Evolutionary conservation across 768 basidiomycete genomes (phyloP), one percentile per base, ranked within the genome.

Genomic region (Trametes elegans): DNA sequence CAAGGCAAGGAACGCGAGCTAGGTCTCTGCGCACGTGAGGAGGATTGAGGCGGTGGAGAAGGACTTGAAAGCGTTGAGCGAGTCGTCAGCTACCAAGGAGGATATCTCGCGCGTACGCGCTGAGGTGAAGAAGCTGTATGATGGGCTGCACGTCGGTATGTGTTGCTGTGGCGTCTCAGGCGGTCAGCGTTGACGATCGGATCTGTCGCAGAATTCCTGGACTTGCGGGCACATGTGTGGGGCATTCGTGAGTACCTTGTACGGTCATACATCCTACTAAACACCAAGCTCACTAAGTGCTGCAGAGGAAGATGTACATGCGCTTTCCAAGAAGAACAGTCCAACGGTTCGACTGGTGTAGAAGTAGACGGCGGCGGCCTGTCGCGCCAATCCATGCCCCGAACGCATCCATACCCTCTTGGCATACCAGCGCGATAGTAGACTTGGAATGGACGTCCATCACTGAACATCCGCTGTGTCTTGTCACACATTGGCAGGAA

Each of bases 11-110:
- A 2, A n/a, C n/a, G n/a, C n/a, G n/a, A n/a, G n/a, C n/a, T 55
- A 93, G 90, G 84, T 93, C 54, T 87, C 90, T 11, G 81, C 84
- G n/a, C 90, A 93, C 66, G 83, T 93, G 3, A 75, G 84, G 58
- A 75, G 89, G 53, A 92, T 93, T 64, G 89, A 94, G 68, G 82
- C 85, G 3, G 90, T 95, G 2, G 93, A 97, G 72, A 92, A 92
- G 69, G 91, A 94, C 62, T 68, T 95, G 63, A 92, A 89, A 68
- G 84, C 86, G 0, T 66, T 97, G 23, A 75, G 79, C 7, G 81
- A 84, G 45, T 71, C 75, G 18, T 79, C 87, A 2, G 79, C 88
- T 7, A 79, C 78, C 27, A 94, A 92, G 70, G 93, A 93, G 36
- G 94, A 97, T 60, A 73, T 92, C 29, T 79, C 83, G 21, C 79